These are phyloP conservation scores for Trichoderma orchidacearum DNA, from an alignment of 495 filamentous ascomycete species.

Conservation along the genomic window DNA sequence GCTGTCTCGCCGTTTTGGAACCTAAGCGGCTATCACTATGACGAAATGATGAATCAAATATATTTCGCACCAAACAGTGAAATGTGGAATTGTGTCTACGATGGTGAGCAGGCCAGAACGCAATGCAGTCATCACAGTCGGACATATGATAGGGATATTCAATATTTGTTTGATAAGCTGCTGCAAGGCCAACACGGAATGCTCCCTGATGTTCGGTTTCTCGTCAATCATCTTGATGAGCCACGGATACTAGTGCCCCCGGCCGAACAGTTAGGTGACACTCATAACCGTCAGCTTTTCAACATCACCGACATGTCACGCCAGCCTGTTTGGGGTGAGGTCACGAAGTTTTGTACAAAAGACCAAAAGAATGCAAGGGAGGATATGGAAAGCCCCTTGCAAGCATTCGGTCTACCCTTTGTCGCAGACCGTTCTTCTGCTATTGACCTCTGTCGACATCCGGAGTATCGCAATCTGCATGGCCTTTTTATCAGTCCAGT, in stretches of 20 bases:
- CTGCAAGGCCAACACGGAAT: not conserved
- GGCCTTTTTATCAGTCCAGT: conserved; percentile 7
- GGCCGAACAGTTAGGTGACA: not conserved
- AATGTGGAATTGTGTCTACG: not conserved
- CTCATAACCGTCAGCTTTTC: not conserved
- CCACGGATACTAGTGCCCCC: conserved; percentile 43
- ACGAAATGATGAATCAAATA: conserved; percentile 6
- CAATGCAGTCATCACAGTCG: conserved; percentile 10
- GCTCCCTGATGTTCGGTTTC: conserved; percentile 68
- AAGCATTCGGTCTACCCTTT: conserved; percentile 1
- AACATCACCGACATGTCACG: not conserved
- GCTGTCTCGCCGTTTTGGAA: conserved; percentile 14
- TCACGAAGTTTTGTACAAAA: conserved; percentile 1
- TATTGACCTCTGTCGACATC: conserved; percentile 4
- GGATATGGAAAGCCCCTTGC: not conserved
- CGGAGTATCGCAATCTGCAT: conserved; percentile 4
- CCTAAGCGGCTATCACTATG: conserved; percentile 7
- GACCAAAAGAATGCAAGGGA: not conserved
- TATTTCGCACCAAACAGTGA: not conserved
- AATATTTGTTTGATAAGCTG: not conserved
- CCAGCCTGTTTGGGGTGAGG: not conserved
- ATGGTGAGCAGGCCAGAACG: not conserved
- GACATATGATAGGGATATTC: conserved; percentile 10
- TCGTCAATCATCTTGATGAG: conserved; percentile 60
- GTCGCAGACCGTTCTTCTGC: not conserved